Conservation (phyloP, 2,329 filamentous ascomycete genomes). For the Fusarium proliferatum region DNA sequence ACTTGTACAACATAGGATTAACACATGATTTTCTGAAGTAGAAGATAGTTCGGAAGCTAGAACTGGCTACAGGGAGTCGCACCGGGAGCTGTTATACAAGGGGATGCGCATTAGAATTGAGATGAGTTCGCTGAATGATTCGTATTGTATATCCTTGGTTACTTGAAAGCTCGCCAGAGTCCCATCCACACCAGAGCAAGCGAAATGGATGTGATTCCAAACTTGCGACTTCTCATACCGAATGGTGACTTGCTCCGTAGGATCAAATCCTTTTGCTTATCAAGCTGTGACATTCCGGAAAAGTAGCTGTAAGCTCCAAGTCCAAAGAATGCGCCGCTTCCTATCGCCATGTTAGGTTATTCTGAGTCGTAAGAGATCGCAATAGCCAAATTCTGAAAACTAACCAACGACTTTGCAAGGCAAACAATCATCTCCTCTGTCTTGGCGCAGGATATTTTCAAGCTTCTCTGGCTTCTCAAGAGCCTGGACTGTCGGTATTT, state of each 20-base stretch:
- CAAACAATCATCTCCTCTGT: conserved; percentile 73
- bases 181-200: conserved; percentile 76
- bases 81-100: background rate
- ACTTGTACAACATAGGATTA: background rate
- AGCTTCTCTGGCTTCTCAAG: conserved; percentile 72
- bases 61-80: background rate
- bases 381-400: conserved; percentile 43
- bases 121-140: conserved; percentile 15
- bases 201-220: conserved; percentile 76
- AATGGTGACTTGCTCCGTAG: conserved; percentile 76
- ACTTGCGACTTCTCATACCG: conserved; percentile 75
- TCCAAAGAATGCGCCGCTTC: conserved; percentile 79
- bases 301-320: conserved; percentile 82
- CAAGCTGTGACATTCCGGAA: conserved; percentile 78
- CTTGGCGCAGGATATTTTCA: conserved; percentile 66
- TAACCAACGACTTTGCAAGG: conserved; percentile 78
- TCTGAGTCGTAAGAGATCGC: conserved; percentile 3
- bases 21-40: background rate
- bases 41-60: background rate
- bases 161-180: conserved; percentile 72
- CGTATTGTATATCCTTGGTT: background rate
- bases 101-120: background rate
- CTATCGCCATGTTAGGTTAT: conserved; percentile 55
- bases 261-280: conserved; percentile 72
- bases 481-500: conserved; percentile 61